Evolutionary conservation across 352 stramenopile species (phyloP).

Genomic region (Phytopythium oedochilum): DNA sequence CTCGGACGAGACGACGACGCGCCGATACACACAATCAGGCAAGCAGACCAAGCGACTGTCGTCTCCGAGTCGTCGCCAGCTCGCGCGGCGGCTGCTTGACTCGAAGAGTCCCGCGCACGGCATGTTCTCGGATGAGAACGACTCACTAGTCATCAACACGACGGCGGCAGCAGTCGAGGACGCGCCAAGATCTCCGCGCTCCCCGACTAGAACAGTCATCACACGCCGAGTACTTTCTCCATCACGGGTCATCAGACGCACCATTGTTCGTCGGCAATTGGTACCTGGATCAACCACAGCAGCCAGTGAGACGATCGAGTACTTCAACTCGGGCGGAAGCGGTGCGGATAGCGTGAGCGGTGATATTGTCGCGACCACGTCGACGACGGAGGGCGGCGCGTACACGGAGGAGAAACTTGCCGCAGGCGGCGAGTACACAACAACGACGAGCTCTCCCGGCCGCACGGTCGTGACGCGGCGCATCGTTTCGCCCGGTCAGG

Average conservation of each 20-base stretch:
- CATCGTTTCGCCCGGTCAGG: constrained; percentile 12
- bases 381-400: background rate
- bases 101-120: constrained; percentile 6
- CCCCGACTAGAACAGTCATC: constrained; percentile 1
- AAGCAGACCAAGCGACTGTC: constrained; percentile 27
- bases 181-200: constrained; percentile 12
- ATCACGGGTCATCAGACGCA: constrained; percentile 4
- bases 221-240: constrained; percentile 10
- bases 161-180: constrained; percentile 1
- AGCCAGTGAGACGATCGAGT: constrained; percentile 17
- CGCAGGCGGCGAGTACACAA: background rate
- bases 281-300: constrained; percentile 6
- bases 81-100: constrained; percentile 13
- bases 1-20: background rate
- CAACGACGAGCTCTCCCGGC: background rate
- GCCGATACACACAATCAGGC: background rate
- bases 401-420: background rate
- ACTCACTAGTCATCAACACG: constrained; percentile 4
- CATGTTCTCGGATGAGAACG: constrained; percentile 10
- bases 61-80: constrained; percentile 23
- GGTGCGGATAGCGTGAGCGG: background rate
- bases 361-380: background rate
- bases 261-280: constrained; percentile 11
- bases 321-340: constrained; percentile 12
- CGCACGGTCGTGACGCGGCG: constrained; percentile 5